Conservation (phyloP, 768 basidiomycete species). For the Rhizopogon vinicolor region DNA sequence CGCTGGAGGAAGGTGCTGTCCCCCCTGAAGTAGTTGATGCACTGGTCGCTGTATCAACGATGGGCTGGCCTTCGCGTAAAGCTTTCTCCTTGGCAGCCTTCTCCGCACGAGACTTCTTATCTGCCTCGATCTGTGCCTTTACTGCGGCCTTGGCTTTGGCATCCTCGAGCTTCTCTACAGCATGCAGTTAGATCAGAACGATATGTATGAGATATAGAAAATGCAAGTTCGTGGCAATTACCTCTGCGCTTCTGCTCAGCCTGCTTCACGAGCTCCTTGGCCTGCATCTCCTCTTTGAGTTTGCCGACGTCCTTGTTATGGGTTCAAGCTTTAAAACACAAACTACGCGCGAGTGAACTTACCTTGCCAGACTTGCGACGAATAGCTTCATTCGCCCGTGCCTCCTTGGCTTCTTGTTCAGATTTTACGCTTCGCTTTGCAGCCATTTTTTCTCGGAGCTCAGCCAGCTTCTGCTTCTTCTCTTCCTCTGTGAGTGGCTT, state of each 20-base stretch:
- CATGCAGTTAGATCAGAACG: neutral
- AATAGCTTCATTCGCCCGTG: constrained; percentile 70
- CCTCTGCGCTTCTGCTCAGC: constrained; percentile 78
- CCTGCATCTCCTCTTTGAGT: constrained; percentile 70
- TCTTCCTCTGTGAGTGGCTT: constrained; percentile 96
- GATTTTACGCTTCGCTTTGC: constrained; percentile 75
- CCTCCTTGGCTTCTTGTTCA: constrained; percentile 67
- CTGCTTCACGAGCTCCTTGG: constrained; percentile 80
- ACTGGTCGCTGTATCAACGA: constrained; percentile 27
- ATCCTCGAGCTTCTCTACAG: constrained; percentile 84
- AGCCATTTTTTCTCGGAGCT: constrained; percentile 74
- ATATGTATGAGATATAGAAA: neutral
- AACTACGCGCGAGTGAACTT: constrained; percentile 5
- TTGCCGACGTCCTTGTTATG: constrained; percentile 57
- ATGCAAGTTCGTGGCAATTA: constrained; percentile 20
- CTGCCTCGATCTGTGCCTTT: constrained; percentile 92
- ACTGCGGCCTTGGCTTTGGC: constrained; percentile 80
- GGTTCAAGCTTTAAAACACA: neutral
- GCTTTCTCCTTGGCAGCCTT: constrained; percentile 91
- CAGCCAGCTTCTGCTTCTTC: constrained; percentile 74
- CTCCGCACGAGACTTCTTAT: constrained; percentile 85
- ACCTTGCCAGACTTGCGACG: constrained; percentile 85
- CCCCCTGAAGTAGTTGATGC: constrained; percentile 31
- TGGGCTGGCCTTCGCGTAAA: constrained; percentile 69
- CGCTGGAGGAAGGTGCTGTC: constrained; percentile 31